These are phyloP conservation scores for Cucurbita moschata DNA, from an alignment of 306 rosid species.

Conservation along the genomic window DNA sequence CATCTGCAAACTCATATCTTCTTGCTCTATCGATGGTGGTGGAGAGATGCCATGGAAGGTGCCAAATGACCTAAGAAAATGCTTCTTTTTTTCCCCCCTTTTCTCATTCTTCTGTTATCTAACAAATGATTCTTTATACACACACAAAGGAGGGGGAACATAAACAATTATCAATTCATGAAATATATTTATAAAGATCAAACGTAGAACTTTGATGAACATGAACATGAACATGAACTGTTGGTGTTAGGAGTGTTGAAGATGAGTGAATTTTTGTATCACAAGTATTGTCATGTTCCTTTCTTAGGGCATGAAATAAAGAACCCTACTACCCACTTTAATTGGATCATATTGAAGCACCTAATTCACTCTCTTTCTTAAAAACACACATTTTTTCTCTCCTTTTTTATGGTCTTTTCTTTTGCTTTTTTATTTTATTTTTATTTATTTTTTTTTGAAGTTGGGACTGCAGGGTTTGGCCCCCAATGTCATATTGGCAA, in stretches of 20 bases:
- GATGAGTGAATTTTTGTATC: not conserved
- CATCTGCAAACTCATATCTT: not conserved
- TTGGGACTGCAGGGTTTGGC: not conserved
- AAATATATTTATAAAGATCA: not conserved
- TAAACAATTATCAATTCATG: not conserved
- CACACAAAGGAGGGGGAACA: not conserved
- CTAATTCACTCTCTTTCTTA: not conserved
- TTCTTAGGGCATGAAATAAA: not conserved
- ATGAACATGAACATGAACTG: not conserved
- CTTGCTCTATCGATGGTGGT: constrained; percentile 8
- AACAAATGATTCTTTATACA: not conserved
- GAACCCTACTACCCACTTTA: constrained; percentile 3
- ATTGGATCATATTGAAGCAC: constrained; percentile 7
- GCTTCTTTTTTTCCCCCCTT: not conserved
- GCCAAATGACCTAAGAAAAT: constrained; percentile 1
- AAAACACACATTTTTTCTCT: not conserved
- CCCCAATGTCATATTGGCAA: not conserved
- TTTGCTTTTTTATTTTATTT: not conserved
- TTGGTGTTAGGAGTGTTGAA: too few species aligned
- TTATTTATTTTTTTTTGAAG: not conserved
- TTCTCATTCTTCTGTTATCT: not conserved
- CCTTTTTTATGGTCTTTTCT: too few species aligned
- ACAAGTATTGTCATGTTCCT: not conserved
- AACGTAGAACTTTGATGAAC: not conserved
- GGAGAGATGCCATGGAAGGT: not conserved